These are phyloP conservation scores for Bruguiera gymnorhiza DNA, from an alignment of 345 rosid species.

Conservation along the genomic window DNA sequence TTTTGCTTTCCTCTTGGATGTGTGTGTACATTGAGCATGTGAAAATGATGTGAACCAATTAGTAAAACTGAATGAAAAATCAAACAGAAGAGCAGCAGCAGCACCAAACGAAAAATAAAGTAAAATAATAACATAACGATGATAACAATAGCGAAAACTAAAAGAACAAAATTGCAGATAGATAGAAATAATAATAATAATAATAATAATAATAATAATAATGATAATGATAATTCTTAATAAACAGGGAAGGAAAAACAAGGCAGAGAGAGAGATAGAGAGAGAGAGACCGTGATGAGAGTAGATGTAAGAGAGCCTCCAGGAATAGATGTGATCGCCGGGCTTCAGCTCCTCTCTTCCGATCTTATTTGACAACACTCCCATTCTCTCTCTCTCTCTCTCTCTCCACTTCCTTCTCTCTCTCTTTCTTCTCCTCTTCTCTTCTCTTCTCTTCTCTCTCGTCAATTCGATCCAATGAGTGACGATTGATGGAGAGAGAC, in stretches of 20 bases:
- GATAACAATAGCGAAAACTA: too few relatives aligned
- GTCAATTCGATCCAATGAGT: too few relatives aligned
- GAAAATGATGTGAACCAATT: too few relatives aligned
- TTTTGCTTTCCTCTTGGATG: too few relatives aligned
- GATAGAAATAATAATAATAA: too few relatives aligned
- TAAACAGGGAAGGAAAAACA: neutral
- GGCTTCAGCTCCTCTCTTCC: conserved; percentile 45
- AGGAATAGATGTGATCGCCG: conserved; percentile 85
- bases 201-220: neutral
- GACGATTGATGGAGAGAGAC: too few relatives aligned
- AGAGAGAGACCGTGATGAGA: conserved; percentile 65
- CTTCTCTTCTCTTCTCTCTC: neutral
- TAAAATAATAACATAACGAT: too few relatives aligned
- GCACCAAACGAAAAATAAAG: too few relatives aligned
- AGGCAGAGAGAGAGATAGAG: neutral
- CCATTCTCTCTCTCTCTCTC: conserved; percentile 29
- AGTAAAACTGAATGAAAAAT: too few relatives aligned
- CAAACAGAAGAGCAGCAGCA: too few relatives aligned
- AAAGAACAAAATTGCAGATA: too few relatives aligned
- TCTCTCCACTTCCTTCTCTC: neutral
- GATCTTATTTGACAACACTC: conserved; percentile 57
- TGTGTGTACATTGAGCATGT: too few relatives aligned
- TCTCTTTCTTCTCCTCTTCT: neutral
- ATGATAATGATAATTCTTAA: neutral
- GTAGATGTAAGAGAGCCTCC: conserved; percentile 65